Base-by-base conservation (phyloP, 805 yeast genomes). In the Saccharomyces kudriavzevii region DNA sequence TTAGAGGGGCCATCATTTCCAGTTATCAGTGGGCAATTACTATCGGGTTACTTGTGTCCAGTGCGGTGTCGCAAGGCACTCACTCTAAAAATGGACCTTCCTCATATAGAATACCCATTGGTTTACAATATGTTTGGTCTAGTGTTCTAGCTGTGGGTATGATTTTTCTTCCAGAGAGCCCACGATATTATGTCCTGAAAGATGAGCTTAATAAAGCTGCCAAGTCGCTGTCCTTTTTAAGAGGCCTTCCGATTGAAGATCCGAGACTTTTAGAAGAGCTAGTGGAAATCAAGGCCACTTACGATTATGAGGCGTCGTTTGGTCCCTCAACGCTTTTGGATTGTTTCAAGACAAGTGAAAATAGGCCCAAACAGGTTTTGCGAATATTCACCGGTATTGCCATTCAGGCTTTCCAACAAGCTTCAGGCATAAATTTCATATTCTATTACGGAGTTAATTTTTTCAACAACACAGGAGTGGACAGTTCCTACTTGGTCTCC, bases 361-460 rank as follows among this genome's bases (percentile, higher is more conserved):
- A 77, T 49, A 71, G 84, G 56, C 80, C 82, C 52, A 77, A 77
- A 56, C 90, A 85, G 70, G 65, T 72, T 27, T 70, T 75, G 52
- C 71, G 87, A 63, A 75, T 85, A 70, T 53, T 80, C 25, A 82
- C 92, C 17, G 95, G 95, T 53, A 77, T 82, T 53, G 69, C 76
- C 4, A 60, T 86, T 27, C 96, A 89, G 70, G 84, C 88, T 20
- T 75, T 89, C 64, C 97, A 92, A 71, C 97, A 91, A 72, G 82
- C 88, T 63, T 82, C 95, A 8, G 97, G 97, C 52, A 84, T 89
- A 56, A 90, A 90, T 73, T 89, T 89, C 65, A 86, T 89, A 56
- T 88, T 91, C 67, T 91, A 91, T 73, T 91, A 85, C 68, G 94
- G 96, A 45, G 89, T 92, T 25, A 78, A 83, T 59, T 88, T 90